Conservation (phyloP, 2,329 filamentous ascomycete genomes). For the Aspergillus ochraceus region DNA sequence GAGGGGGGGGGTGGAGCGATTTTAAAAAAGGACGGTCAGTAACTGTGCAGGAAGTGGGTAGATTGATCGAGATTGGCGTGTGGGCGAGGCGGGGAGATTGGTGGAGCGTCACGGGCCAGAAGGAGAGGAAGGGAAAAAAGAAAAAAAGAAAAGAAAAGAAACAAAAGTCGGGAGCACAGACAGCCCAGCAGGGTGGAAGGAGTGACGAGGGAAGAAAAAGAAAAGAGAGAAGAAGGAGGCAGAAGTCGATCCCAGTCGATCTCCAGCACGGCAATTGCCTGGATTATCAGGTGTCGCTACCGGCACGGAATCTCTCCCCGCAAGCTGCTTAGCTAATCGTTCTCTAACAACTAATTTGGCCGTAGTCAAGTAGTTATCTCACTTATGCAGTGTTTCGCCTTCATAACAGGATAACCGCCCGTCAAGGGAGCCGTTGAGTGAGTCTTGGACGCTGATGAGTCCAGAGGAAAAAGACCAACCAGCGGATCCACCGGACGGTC, state of each 20-base stretch:
- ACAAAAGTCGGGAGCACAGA: neutral
- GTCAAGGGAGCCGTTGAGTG: too few species aligned
- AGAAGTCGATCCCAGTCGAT: neutral
- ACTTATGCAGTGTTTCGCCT: too few species aligned
- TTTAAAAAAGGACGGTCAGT: neutral
- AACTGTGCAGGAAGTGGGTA: neutral
- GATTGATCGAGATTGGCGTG: neutral
- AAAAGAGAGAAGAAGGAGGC: neutral
- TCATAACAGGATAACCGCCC: too few species aligned
- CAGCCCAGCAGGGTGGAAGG: neutral
- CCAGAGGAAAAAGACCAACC: neutral
- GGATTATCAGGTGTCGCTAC: neutral
- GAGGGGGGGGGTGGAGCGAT: neutral
- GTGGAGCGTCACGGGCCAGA: neutral
- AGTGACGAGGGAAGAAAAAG: neutral
- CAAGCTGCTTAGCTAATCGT: neutral
- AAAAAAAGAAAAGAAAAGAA: neutral
- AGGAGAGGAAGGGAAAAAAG: neutral
- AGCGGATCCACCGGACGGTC: neutral
- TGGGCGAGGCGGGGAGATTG: neutral
- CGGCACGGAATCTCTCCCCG: too few species aligned
- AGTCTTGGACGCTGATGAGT: too few species aligned
- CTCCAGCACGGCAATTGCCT: neutral
- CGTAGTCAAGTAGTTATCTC: too few species aligned
- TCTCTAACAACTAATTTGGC: too few species aligned